Conservation (phyloP, 2,329 filamentous ascomycete species). For the Talaromyces funiculosus region DNA sequence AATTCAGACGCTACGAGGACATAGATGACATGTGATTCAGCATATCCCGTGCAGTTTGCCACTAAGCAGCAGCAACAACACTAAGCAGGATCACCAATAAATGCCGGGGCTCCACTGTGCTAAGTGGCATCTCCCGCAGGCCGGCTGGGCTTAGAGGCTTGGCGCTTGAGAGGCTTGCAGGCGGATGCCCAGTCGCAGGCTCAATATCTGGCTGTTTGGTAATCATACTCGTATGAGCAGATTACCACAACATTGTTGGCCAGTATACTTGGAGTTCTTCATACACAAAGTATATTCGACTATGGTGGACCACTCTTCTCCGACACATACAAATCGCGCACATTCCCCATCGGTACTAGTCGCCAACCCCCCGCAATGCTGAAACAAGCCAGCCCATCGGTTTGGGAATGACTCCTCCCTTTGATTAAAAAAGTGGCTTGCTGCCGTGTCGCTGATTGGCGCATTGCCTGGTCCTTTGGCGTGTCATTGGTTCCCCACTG, state of each 20-base stretch:
- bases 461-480: not conserved
- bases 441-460: not conserved
- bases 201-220: no score
- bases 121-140: slow-evolving; percentile 14
- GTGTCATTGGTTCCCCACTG: slow-evolving; percentile 7
- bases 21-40: not conserved
- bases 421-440: not conserved
- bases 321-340: not conserved
- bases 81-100: slow-evolving; percentile 11
- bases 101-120: slow-evolving; percentile 15
- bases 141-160: no score
- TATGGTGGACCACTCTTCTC: not conserved
- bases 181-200: not conserved
- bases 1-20: no score
- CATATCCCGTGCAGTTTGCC: not conserved
- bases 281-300: no score
- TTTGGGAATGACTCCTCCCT: slow-evolving; percentile 7
- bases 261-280: no score
- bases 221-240: no score
- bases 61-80: not conserved
- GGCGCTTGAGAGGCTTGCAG: not conserved
- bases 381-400: slow-evolving; percentile 13
- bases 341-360: not conserved
- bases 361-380: slow-evolving; percentile 11
- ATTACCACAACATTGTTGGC: no score